Evolutionary conservation across 2,329 filamentous ascomycete genomes (phyloP), one percentile per base, ranked within the genome.

Genomic region (Beauveria rudraprayagi): DNA sequence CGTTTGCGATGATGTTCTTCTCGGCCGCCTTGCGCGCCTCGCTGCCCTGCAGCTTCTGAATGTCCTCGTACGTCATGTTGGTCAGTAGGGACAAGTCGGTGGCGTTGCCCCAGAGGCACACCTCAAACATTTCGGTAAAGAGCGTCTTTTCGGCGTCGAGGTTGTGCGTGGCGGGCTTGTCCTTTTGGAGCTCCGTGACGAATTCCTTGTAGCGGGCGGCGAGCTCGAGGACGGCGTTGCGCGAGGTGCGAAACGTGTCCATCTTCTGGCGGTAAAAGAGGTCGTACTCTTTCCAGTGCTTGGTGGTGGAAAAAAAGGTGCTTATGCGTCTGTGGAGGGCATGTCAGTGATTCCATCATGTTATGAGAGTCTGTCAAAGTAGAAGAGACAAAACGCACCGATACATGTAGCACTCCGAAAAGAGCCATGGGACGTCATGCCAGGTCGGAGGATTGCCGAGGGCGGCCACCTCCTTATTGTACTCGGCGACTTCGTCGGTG

Each of bases 31-130:
- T 95, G 65, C 93, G 84, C 14, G 93, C 92, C 68, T 92, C 83
- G 8, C 90, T 87, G 17, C 93, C 93, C 77, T 99, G 94, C 10
- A 97, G 82, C 74, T 96, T 96, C 76, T 97, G 93, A 66, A 99
- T 95, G 70, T 97, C 94, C 68, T 97, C 92, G 73, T 96, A 96
- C 1, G 89, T 91, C 61, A 97, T 82, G 67, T 88, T 92, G 0
- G 92, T 96, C 60, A 97, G 80, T 22, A 97, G 87, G 0, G 91
- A 96, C 16, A 97, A 80, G 72, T 97, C 94, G 0, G 93, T 97
- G 1, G 93, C 94, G 72, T 97, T 97, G 11, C 93, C 93, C 93
- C 93, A 97, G 2, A 97, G 83, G 71, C 92, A 97, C 67, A 97
- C 94, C 78, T 97, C 91, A 74, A 88, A 92, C 89, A 97, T 95